Evolutionary conservation across 1,284 basidiomycete genomes (phyloP), one percentile per base, ranked within the genome.

Genomic region (Marasmius fiardii): DNA sequence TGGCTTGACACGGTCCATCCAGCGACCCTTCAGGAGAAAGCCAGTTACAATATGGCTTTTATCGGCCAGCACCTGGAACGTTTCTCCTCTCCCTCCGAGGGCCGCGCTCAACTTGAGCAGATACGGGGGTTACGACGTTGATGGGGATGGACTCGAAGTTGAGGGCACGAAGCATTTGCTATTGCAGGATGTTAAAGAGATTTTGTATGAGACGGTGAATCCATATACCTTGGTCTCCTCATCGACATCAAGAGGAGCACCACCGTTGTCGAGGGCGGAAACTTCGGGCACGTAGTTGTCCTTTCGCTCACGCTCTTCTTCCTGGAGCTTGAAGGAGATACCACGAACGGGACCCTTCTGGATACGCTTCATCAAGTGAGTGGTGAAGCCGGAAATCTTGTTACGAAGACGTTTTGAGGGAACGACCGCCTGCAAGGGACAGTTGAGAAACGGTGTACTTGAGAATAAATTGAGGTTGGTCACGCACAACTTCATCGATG

Each of bases 321-420:
- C 97, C 77, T 99, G 97, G 65, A 99, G 91, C 81, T 98, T 98
- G 94, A 99, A 99, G 63, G 95, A 98, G 76, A 99, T 99, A 70
- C 97, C 97, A 68, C 95, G 94, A 63, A 99, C 97, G 68, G 97
- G 97, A n/a, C 96, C 96, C 65, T 90, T 90, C 78, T 98, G 94
- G 71, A 99, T 99, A 71, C 97, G 94, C 86, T 95, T 98, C 97
- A 99, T 99, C 74, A 99, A 83, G 76, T 99, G 97, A 68, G 96
- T 99, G 64, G 97, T 99, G 88, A 98, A 99, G 56, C 96, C 96
- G 31, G 96, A 91, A 69, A 99, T 93, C 86, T 99, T 99, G 93
- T 99, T 99, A 73, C 97, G 90, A 65, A 99, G 88, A 68, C 96
- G 93, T 82, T 99, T 99, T 58, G 96, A 98, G 62, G 96, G 96